Evolutionary conservation across 129 eudicot species (phyloP).

Genomic region (Cynara cardunculus): DNA sequence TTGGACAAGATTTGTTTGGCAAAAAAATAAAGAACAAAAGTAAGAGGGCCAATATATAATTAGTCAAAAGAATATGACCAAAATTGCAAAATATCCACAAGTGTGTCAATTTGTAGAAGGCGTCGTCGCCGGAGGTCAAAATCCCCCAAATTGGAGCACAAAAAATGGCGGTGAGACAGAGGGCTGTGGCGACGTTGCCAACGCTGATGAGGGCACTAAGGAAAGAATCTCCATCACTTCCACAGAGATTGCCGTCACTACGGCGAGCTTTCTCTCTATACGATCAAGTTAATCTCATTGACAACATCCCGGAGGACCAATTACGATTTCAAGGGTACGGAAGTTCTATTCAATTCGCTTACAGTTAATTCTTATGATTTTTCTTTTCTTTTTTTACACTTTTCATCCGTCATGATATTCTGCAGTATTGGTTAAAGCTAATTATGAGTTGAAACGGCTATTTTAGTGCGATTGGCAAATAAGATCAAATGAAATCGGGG

Average conservation of each 20-base stretch:
- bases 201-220: constrained; percentile 56
- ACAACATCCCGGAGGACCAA: constrained; percentile 90
- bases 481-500: neutral
- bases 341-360: neutral
- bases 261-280: constrained; percentile 89
- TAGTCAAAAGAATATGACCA: neutral
- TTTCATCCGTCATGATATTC: neutral
- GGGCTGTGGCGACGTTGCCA: constrained; percentile 73
- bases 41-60: constrained; percentile 8
- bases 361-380: neutral
- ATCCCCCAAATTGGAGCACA: constrained; percentile 22
- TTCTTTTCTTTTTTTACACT: neutral
- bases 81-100: constrained; percentile 1
- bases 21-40: neutral
- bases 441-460: neutral
- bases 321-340: constrained; percentile 78
- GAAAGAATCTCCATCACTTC: constrained; percentile 34
- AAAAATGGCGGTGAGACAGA: constrained; percentile 73
- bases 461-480: constrained; percentile 4
- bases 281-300: constrained; percentile 94
- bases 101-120: neutral
- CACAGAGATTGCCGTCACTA: constrained; percentile 49
- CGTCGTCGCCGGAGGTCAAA: constrained; percentile 21
- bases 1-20: neutral
- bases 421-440: neutral